phyloP scores from a whole-genome alignment of 2,329 filamentous ascomycete species.

The Huntiella abstrusa region DNA sequence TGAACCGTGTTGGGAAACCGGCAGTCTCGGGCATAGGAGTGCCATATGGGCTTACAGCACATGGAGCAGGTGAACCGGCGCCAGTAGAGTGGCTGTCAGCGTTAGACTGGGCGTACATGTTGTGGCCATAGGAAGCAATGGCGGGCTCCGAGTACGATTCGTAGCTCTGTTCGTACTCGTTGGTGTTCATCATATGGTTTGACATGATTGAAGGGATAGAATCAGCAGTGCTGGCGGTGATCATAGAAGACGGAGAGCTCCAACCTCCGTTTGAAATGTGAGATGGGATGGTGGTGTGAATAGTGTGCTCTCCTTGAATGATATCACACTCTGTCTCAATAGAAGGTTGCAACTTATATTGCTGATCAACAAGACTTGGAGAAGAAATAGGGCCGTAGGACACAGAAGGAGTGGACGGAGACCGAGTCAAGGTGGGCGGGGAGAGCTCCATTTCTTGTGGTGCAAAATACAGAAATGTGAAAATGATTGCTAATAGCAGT shows the following conservation, averaged over 20 bases:
- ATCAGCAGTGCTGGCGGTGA: conserved; percentile 22
- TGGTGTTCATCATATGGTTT: conserved; percentile 5
- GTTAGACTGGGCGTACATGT: conserved; percentile 12
- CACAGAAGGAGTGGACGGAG: conserved; percentile 12
- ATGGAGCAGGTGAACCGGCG: conserved; percentile 10
- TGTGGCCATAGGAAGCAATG: conserved; percentile 24
- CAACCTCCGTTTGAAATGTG: conserved; percentile 22
- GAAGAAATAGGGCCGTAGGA: conserved; percentile 30
- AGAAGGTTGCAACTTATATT: conserved; percentile 18
- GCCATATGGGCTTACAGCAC: conserved; percentile 2
- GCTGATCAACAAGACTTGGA: conserved; percentile 24
- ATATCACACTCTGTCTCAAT: not conserved
- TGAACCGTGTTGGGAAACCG: conserved; percentile 19
- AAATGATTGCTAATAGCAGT: not conserved
- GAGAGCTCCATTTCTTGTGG: conserved; percentile 13
- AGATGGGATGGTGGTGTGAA: conserved; percentile 13
- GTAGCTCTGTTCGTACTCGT: conserved; percentile 31
- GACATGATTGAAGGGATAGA: conserved; percentile 26
- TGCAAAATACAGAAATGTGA: not conserved
- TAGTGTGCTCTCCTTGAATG: not conserved
- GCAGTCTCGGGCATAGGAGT: conserved; percentile 3
- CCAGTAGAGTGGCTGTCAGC: conserved; percentile 4
- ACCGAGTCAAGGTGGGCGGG: conserved; percentile 13
- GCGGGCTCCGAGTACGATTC: conserved; percentile 21
- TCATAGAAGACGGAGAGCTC: conserved; percentile 23